Percentiles rank a stretch among this genome's conserved stretches.
Evolutionary conservation across 176 grass and related monocot species (phyloP).

Genomic region (Triticum dicoccoides): DNA sequence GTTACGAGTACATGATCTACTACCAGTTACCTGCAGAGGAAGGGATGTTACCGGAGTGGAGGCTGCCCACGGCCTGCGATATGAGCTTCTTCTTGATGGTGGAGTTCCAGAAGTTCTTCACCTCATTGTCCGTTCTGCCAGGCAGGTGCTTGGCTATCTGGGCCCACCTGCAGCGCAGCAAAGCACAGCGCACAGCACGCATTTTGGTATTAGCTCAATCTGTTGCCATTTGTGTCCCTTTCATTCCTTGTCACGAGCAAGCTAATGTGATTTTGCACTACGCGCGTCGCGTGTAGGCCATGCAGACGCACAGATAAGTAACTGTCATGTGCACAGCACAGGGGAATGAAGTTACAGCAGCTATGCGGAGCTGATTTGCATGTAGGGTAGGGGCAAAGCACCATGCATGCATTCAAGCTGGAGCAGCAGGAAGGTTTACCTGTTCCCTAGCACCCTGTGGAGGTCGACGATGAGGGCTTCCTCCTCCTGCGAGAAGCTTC

Average conservation of each 20-base stretch:
- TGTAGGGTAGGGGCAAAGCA: neutral
- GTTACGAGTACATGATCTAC: neutral
- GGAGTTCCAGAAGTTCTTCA: constrained; percentile 99
- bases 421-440: constrained; percentile 26
- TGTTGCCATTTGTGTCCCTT: constrained; percentile 7
- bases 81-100: constrained; percentile 98
- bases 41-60: constrained; percentile 44
- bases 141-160: constrained; percentile 98
- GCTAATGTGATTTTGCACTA: constrained; percentile 20
- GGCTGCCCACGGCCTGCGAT: constrained; percentile 59
- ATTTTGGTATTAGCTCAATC: neutral
- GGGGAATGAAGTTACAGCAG: neutral
- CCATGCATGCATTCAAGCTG: too few species aligned
- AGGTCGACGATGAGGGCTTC: constrained; percentile 95
- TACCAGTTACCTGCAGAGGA: constrained; percentile 22
- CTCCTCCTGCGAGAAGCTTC: constrained; percentile 94
- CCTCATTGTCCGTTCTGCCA: constrained; percentile 96
- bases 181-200: neutral
- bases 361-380: neutral
- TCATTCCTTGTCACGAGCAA: constrained; percentile 15
- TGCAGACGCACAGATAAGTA: constrained; percentile 4
- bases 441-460: constrained; percentile 95
- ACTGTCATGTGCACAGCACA: neutral
- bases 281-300: neutral
- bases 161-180: constrained; percentile 67